A percentile compares a stretch with the other conserved stretches of the same genome.
Evolutionary conservation across 2,329 filamentous ascomycete genomes (phyloP).

Genomic region (Huntiella moniliformis): DNA sequence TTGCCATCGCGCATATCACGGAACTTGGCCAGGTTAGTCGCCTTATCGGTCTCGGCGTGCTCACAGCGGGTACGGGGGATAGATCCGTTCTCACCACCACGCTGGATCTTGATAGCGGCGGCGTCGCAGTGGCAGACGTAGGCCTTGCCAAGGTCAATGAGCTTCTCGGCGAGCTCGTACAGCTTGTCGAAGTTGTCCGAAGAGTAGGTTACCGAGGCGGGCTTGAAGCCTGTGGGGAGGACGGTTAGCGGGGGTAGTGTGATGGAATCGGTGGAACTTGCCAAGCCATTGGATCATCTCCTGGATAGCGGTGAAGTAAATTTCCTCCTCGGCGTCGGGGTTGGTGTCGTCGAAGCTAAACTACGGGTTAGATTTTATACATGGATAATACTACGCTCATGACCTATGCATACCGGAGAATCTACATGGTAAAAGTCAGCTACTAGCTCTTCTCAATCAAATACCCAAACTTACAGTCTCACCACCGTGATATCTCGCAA

Average conservation of each 20-base stretch:
- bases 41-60: conserved; percentile 55
- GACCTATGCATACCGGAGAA: conserved; percentile 11
- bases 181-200: conserved; percentile 79
- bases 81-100: conserved; percentile 55
- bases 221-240: conserved; percentile 39
- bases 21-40: conserved; percentile 68
- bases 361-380: conserved; percentile 15
- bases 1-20: conserved; percentile 80
- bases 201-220: conserved; percentile 63
- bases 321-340: conserved; percentile 78
- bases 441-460: not conserved
- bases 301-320: conserved; percentile 74
- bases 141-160: conserved; percentile 50
- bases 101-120: conserved; percentile 67
- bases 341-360: conserved; percentile 84
- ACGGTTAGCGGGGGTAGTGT: not conserved
- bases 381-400: conserved; percentile 11
- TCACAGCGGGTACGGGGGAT: conserved; percentile 59
- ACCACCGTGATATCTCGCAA: conserved; percentile 68
- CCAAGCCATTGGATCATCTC: conserved; percentile 77
- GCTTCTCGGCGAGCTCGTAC: conserved; percentile 73
- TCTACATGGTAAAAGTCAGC: conserved; percentile 1
- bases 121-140: conserved; percentile 85
- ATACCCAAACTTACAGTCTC: conserved; percentile 22
- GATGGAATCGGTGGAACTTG: not conserved